A percentile compares a stretch with the other conserved stretches of the same genome.
phyloP scores from a whole-genome alignment of 2,329 filamentous ascomycete species.

The Fusarium protoensiforme region DNA sequence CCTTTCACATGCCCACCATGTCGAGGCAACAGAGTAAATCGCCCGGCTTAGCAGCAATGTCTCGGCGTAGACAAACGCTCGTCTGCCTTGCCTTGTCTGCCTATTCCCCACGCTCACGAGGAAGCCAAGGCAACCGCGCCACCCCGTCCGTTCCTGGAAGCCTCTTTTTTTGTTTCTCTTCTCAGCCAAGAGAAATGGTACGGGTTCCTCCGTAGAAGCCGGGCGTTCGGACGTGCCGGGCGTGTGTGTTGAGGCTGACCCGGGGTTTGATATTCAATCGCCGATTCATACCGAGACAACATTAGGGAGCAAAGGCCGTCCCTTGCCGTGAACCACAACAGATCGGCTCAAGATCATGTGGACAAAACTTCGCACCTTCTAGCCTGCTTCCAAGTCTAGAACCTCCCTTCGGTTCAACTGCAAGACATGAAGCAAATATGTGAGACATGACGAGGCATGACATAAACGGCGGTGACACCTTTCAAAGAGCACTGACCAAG shows the following conservation, averaged over 20 bases:
- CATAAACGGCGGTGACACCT: slow-evolving; percentile 32
- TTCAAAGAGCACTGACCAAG: slow-evolving; percentile 16
- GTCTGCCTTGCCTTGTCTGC: slow-evolving; percentile 25
- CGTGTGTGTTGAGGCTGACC: not conserved
- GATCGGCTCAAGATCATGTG: slow-evolving; percentile 4
- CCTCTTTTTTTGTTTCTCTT: not conserved
- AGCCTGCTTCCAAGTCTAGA: not conserved
- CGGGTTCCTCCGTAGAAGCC: slow-evolving; percentile 28
- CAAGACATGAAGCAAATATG: slow-evolving; percentile 15
- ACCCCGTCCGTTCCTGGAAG: slow-evolving; percentile 14
- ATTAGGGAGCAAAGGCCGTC: not conserved
- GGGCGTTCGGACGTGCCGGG: slow-evolving; percentile 21
- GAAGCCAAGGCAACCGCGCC: slow-evolving; percentile 8
- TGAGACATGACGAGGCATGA: slow-evolving; percentile 35
- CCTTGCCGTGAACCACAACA: not conserved
- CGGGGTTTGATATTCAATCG: not conserved
- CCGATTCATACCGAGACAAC: not conserved
- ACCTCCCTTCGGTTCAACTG: slow-evolving; percentile 7
- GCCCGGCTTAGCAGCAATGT: slow-evolving; percentile 1
- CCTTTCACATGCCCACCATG: not conserved
- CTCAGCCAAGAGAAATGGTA: not conserved
- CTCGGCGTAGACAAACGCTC: slow-evolving; percentile 9
- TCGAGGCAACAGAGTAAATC: not conserved
- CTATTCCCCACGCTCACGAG: slow-evolving; percentile 6
- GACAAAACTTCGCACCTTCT: not conserved